Conservation (phyloP, 129 eudicot species). For the Erigeron canadensis region DNA sequence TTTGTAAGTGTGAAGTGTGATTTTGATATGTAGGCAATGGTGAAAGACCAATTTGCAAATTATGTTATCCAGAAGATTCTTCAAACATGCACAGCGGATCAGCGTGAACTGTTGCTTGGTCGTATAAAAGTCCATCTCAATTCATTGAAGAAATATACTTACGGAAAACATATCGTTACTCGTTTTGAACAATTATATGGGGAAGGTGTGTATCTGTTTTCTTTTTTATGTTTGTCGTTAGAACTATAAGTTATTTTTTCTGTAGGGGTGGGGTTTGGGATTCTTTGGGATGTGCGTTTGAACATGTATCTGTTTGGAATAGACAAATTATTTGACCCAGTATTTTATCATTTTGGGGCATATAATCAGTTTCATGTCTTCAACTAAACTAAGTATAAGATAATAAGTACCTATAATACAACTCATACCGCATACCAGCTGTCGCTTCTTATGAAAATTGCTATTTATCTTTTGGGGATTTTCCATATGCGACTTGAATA, state of each 20-base stretch:
- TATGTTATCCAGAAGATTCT: slow-evolving; percentile 84
- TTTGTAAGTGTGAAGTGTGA: slow-evolving; percentile 25
- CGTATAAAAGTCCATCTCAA: slow-evolving; percentile 65
- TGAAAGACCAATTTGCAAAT: slow-evolving; percentile 90
- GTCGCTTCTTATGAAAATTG: background rate
- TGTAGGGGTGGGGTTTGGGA: too few species aligned
- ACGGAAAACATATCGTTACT: slow-evolving; percentile 82
- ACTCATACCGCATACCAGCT: background rate
- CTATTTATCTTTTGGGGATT: too few species aligned
- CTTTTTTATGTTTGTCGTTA: background rate
- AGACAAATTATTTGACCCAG: background rate
- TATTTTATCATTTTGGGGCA: background rate
- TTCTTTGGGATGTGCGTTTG: too few species aligned
- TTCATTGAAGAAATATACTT: slow-evolving; percentile 82
- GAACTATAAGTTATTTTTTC: background rate
- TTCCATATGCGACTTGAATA: too few species aligned
- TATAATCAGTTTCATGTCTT: too few species aligned
- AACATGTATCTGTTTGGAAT: too few species aligned
- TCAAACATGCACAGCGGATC: slow-evolving; percentile 50
- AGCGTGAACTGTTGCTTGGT: slow-evolving; percentile 55
- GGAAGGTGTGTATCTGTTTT: slow-evolving; percentile 44
- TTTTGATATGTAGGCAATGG: slow-evolving; percentile 56
- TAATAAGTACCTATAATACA: background rate
- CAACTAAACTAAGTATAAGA: background rate
- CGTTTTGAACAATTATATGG: slow-evolving; percentile 74